A percentile compares a stretch with the other conserved stretches of the same genome.
phyloP scores from a whole-genome alignment of 805 yeast genomes.

The Zygosaccharomyces kombuchaensis region DNA sequence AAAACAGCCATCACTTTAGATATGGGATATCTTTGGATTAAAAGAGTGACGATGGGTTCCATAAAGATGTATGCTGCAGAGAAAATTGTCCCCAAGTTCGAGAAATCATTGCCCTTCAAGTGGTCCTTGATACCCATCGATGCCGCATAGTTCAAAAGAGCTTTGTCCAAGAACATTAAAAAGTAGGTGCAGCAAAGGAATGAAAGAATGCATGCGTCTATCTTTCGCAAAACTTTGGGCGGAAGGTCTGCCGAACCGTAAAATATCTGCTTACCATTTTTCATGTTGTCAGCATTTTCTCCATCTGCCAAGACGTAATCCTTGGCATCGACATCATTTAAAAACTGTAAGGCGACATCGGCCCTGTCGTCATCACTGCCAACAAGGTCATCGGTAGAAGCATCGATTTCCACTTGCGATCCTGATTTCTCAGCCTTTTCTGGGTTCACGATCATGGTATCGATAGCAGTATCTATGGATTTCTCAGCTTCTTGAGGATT shows the following conservation, averaged over 20 bases:
- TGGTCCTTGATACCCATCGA: conserved; percentile 57
- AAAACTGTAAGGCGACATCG: conserved; percentile 25
- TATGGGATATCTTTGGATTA: conserved; percentile 50
- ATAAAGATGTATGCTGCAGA: conserved; percentile 51
- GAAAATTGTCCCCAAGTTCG: conserved; percentile 50
- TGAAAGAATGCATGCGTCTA: conserved; percentile 48
- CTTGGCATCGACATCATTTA: conserved; percentile 19
- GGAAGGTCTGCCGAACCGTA: conserved; percentile 25
- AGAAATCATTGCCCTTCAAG: conserved; percentile 45
- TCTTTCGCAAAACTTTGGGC: conserved; percentile 32
- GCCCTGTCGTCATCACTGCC: conserved; percentile 13
- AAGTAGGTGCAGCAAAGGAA: conserved; percentile 51
- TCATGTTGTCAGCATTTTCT: conserved; percentile 8
- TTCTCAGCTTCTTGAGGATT: not conserved
- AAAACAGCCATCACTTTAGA: conserved; percentile 47
- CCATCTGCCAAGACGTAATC: conserved; percentile 10
- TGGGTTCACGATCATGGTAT: not conserved
- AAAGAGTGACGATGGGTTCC: conserved; percentile 47
- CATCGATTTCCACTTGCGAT: not conserved
- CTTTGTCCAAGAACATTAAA: conserved; percentile 55
- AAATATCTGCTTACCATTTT: conserved; percentile 15
- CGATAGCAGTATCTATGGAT: not conserved
- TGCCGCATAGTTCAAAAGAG: conserved; percentile 56
- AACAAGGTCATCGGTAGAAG: conserved; percentile 1
- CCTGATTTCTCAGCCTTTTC: not conserved